phyloP scores from a whole-genome alignment of 805 yeast genomes.

The Sugiyamaella floridensis region DNA sequence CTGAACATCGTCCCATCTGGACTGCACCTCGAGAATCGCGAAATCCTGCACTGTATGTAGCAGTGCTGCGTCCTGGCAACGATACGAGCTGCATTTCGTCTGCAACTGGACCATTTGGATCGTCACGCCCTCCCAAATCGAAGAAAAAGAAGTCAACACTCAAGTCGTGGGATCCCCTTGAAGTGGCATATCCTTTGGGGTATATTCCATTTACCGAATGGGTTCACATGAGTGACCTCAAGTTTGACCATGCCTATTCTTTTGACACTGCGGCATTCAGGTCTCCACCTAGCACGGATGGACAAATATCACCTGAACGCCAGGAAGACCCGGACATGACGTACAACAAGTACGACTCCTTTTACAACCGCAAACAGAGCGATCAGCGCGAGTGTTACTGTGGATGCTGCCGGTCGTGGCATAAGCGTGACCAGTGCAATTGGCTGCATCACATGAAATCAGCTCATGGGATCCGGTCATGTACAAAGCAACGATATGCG shows the following conservation, averaged over 20 bases:
- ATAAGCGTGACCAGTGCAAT: conserved; percentile 19
- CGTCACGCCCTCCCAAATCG: conserved; percentile 4
- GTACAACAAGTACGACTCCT: conserved; percentile 16
- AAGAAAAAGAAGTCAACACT: conserved; percentile 9
- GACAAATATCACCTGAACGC: conserved; percentile 3
- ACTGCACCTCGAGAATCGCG: conserved; percentile 1
- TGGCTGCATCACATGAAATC: conserved; percentile 21
- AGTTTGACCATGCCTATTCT: conserved; percentile 3
- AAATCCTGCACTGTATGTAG: conserved; percentile 10
- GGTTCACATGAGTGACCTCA: conserved; percentile 15
- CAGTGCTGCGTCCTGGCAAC: conserved; percentile 4
- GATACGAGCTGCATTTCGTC: neutral
- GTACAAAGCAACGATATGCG: conserved; percentile 17
- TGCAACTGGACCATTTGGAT: neutral
- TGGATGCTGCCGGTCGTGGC: conserved; percentile 18
- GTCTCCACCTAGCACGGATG: conserved; percentile 6
- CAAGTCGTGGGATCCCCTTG: conserved; percentile 18
- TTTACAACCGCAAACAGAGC: conserved; percentile 10
- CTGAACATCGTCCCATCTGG: conserved; percentile 4
- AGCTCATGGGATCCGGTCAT: conserved; percentile 19
- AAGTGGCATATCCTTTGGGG: conserved; percentile 17
- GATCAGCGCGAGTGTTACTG: conserved; percentile 17
- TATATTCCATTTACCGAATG: conserved; percentile 14
- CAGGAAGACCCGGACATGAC: conserved; percentile 11
- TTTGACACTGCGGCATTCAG: conserved; percentile 14